A percentile compares a stretch with the other conserved stretches of the same genome.
Conservation (phyloP, 768 basidiomycete species). For the Lentinula guzmanii region DNA sequence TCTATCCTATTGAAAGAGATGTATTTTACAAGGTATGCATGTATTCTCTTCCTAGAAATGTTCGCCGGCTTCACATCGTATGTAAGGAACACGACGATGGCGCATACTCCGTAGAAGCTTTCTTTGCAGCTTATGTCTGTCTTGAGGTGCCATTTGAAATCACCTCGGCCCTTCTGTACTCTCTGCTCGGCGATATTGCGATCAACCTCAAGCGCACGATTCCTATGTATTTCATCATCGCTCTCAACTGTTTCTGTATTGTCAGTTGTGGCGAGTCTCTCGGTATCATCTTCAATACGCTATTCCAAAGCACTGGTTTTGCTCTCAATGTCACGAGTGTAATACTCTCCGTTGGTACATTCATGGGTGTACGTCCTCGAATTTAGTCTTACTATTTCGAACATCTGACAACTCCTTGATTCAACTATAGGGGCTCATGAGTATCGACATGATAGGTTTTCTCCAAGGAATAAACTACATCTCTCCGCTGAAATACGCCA, state of each 20-base stretch:
- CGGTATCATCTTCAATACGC: slow-evolving; percentile 9
- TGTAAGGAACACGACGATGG: slow-evolving; percentile 7
- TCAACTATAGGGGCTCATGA: slow-evolving; percentile 4
- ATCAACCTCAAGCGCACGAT: slow-evolving; percentile 7
- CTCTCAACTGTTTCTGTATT: slow-evolving; percentile 8
- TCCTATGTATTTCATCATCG: slow-evolving; percentile 8
- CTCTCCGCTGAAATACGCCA: slow-evolving; percentile 6
- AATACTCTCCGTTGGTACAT: slow-evolving; percentile 3
- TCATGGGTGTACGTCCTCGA: slow-evolving; percentile 6
- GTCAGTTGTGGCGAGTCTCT: slow-evolving; percentile 9
- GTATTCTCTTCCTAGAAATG: not conserved
- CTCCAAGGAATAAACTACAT: slow-evolving; percentile 9
- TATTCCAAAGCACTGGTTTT: slow-evolving; percentile 8
- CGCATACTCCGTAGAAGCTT: slow-evolving; percentile 8
- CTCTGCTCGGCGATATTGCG: slow-evolving; percentile 3
- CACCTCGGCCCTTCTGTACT: slow-evolving; percentile 1
- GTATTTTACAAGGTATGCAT: slow-evolving; percentile 7
- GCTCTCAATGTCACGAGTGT: slow-evolving; percentile 9
- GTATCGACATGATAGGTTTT: slow-evolving; percentile 7
- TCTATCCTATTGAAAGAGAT: slow-evolving; percentile 8
- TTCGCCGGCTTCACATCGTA: not conserved
- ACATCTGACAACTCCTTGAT: not conserved
- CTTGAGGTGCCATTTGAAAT: slow-evolving; percentile 9
- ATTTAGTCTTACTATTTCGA: not conserved
- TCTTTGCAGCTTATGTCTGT: slow-evolving; percentile 6